Percentiles rank a stretch among this genome's conserved stretches.
phyloP scores from a whole-genome alignment of 139 green algal genomes.

The Tetradesmus obliquus region DNA sequence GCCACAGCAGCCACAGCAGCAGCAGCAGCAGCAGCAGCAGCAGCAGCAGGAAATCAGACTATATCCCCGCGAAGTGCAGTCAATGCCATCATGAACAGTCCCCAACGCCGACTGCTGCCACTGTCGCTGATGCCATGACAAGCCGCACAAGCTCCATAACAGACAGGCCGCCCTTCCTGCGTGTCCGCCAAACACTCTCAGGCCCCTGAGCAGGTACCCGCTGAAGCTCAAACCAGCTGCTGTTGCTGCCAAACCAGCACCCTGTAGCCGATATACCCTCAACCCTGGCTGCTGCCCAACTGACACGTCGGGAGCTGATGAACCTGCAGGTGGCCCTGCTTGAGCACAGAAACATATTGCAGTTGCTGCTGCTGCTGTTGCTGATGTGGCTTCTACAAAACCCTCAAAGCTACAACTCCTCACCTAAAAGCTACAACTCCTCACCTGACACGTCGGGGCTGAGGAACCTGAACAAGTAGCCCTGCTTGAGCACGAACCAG shows the following conservation, averaged over 20 bases:
- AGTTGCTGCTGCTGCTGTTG: not conserved
- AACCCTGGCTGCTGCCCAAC: not conserved
- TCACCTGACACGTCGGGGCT: conserved; percentile 63
- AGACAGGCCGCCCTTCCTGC: too few relatives aligned
- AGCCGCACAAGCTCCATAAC: not conserved
- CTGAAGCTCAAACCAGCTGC: too few relatives aligned
- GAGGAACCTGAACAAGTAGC: conserved; percentile 90
- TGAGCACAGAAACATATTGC: not conserved
- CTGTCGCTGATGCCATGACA: not conserved
- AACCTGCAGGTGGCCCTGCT: not conserved
- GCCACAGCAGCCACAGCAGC: not conserved
- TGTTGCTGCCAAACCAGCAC: too few relatives aligned
- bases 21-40: not conserved
- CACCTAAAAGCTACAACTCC: not conserved
- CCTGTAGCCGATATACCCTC: too few relatives aligned
- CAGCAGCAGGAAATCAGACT: not conserved
- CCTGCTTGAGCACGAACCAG: conserved; percentile 96
- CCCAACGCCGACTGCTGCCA: not conserved
- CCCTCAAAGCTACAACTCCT: not conserved
- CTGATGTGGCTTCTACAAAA: not conserved
- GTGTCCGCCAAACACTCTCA: too few relatives aligned
- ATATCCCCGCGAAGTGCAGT: too few relatives aligned
- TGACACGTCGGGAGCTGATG: not conserved
- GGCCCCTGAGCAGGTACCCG: too few relatives aligned
- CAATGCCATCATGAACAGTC: too few relatives aligned